Evolutionary conservation across 257 asterid species (phyloP).

Genomic region (Jacaranda mimosifolia): DNA sequence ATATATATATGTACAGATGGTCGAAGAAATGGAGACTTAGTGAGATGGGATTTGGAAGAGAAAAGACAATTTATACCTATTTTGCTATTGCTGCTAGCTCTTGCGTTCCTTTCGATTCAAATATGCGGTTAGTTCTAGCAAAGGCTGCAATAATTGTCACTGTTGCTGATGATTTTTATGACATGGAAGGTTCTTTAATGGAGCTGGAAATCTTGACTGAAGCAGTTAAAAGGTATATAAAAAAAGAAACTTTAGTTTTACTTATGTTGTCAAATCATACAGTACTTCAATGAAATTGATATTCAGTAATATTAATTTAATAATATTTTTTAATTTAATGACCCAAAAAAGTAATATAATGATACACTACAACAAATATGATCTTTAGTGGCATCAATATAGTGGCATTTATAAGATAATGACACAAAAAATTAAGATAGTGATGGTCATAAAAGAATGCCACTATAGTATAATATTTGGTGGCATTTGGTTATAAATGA

Average conservation of each 20-base stretch:
- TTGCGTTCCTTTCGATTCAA: constrained; percentile 50
- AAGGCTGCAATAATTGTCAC: constrained; percentile 58
- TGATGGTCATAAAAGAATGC: no score
- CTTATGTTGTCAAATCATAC: no score
- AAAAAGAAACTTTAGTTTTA: background rate
- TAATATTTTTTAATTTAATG: no score
- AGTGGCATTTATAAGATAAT: no score
- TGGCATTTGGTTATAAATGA: no score
- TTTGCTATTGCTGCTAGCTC: constrained; percentile 55
- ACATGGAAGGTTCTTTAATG: constrained; percentile 55
- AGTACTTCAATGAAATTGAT: no score
- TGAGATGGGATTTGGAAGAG: constrained; percentile 77
- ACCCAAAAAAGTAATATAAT: no score
- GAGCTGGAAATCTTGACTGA: constrained; percentile 53
- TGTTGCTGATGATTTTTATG: constrained; percentile 70
- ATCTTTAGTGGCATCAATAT: no score
- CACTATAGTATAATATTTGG: no score
- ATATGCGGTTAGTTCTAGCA: constrained; percentile 47
- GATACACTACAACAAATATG: no score
- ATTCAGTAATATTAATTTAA: no score
- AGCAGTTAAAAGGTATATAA: constrained; percentile 54
- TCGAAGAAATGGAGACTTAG: constrained; percentile 55
- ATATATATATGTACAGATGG: constrained; percentile 56
- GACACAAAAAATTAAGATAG: no score
- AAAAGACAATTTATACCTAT: constrained; percentile 58